Evolutionary conservation across 163 green algal species (phyloP).

Genomic region (Scenedesmus sp.): DNA sequence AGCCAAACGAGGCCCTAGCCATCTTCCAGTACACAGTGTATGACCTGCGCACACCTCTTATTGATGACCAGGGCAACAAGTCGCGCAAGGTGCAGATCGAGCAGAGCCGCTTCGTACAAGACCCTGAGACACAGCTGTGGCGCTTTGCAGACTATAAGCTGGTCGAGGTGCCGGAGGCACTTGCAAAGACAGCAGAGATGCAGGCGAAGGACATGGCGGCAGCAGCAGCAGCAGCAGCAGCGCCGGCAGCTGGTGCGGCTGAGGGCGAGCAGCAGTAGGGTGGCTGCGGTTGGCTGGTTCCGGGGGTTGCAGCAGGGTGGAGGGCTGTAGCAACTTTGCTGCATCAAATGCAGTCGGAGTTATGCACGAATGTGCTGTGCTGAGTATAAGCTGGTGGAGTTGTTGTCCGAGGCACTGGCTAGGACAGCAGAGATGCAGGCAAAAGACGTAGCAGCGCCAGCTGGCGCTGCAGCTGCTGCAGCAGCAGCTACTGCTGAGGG

Average conservation of each 20-base stretch:
- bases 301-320: background rate
- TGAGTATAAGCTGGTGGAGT: conserved; percentile 40
- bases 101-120: conserved; percentile 42
- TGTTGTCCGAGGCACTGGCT: conserved; percentile 24
- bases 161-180: conserved; percentile 45
- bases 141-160: conserved; percentile 47
- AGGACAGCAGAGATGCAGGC: conserved; percentile 14
- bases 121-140: conserved; percentile 30
- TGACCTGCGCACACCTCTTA: conserved; percentile 13
- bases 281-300: background rate
- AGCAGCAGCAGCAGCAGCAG: conserved; percentile 26
- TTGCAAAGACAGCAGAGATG: conserved; percentile 25
- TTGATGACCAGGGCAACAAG: conserved; percentile 47
- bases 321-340: no score
- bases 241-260: background rate
- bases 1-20: conserved; percentile 21
- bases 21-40: conserved; percentile 49
- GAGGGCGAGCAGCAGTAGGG: background rate
- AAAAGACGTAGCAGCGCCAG: conserved; percentile 25
- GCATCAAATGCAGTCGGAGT: no score
- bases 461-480: background rate
- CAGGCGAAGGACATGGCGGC: conserved; percentile 43
- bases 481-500: background rate
- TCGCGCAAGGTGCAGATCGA: conserved; percentile 49
- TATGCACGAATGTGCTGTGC: background rate